Evolutionary conservation across 306 rosid species (phyloP), one percentile per base, ranked within the genome.

Genomic region (Castanea crenata): DNA sequence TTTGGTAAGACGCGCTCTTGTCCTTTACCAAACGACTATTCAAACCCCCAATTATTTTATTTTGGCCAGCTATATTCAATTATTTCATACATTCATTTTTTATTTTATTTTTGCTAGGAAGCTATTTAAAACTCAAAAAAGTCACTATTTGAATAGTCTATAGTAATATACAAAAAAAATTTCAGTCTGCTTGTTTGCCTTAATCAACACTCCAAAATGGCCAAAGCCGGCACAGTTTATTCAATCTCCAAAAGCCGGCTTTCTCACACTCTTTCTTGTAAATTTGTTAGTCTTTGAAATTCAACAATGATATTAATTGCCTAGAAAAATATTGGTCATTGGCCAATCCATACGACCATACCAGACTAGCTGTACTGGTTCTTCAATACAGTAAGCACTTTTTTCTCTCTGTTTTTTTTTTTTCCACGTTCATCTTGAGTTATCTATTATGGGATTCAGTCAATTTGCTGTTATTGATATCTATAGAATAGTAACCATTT

Each of bases 211-310:
- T 44, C 65, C 65, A 67, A 64, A 69, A 76, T 71, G 84, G 21
- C 78, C 72, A 63, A 54, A 71, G 92, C 93, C 90, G 89, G 92
- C 92, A 79, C 5, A 71, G 78, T 85, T 76, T 20, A 46, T 79
- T 80, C 78, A 81, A 77, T 84, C 84, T 67, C 70, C 34, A 67
- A 72, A 57, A 59, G 79, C 79, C 80, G 67, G 74, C 80, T 55
- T 46, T 58, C 69, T 65, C 35, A 35, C 81, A 74, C 74, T 34
- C 46, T 62, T 68, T 62, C 51, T 38, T 38, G 46, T 38, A 35
- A 35, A 35, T 35, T 35, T 35, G 41, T 35, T 35, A 35, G 14
- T 20, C 49, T 68, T 68, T 21, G 55, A 71, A 55, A 20, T 38
- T 59, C 57, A 64, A 71, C 9, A 21, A 5, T 54, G 18, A 32